A percentile compares a stretch with the other conserved stretches of the same genome.
Evolutionary conservation across 2,329 filamentous ascomycete genomes (phyloP).

Genomic region (Aspergillaceae sp.): DNA sequence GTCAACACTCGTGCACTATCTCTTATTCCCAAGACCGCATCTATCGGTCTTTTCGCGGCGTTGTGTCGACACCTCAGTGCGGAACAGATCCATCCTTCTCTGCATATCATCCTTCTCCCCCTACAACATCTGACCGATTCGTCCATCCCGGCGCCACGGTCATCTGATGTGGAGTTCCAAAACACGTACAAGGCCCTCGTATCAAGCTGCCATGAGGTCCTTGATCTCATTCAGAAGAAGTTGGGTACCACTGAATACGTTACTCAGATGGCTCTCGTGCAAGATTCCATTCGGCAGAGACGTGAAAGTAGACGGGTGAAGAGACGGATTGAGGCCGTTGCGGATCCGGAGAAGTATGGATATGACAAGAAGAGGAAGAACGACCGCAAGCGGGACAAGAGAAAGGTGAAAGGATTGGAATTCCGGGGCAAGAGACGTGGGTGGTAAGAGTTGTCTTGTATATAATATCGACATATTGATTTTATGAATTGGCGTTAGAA

Average conservation of each 20-base stretch:
- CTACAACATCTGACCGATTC: constrained; percentile 80
- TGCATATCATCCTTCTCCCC: constrained; percentile 57
- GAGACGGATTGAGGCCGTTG: constrained; percentile 79
- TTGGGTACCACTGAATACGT: constrained; percentile 74
- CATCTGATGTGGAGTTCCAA: constrained; percentile 61
- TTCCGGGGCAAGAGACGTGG: constrained; percentile 63
- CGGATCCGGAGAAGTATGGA: constrained; percentile 68
- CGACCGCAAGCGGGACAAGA: constrained; percentile 73
- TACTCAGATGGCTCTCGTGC: constrained; percentile 61
- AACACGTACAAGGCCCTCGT: constrained; percentile 62
- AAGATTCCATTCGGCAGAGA: constrained; percentile 61
- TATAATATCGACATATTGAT: constrained; percentile 12
- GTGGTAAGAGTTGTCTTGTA: constrained; percentile 42
- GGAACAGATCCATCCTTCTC: constrained; percentile 51
- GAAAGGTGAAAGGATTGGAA: constrained; percentile 68
- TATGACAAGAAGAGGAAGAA: constrained; percentile 73
- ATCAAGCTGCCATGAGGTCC: constrained; percentile 63
- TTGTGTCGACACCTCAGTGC: constrained; percentile 55
- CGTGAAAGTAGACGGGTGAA: constrained; percentile 70
- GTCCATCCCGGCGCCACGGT: constrained; percentile 61
- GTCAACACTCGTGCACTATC: constrained; percentile 52
- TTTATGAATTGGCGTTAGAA: constrained; percentile 15
- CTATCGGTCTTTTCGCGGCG: constrained; percentile 64
- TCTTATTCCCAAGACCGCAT: constrained; percentile 65
- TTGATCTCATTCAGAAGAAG: constrained; percentile 76